Conservation (phyloP, 73 alveolate genomes). For the Durusdinium trenchii region DNA sequence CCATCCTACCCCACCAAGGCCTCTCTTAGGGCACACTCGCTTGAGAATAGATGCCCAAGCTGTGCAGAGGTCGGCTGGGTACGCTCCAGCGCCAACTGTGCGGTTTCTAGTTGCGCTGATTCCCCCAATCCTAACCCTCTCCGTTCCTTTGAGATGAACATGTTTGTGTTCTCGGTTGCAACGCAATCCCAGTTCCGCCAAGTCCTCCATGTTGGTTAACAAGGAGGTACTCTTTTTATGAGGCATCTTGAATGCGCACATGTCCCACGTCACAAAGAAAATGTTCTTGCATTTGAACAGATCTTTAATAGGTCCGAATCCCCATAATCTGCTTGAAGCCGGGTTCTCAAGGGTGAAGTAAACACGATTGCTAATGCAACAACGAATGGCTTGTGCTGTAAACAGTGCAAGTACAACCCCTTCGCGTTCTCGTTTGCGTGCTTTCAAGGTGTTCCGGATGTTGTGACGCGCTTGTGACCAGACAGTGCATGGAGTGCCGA, state of each 20-base stretch:
- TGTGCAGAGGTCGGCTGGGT: neutral
- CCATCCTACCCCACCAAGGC: too few relatives aligned
- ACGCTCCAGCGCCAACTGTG: neutral
- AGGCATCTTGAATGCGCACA: neutral
- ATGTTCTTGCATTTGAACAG: neutral
- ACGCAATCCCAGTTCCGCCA: neutral
- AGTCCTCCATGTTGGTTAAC: neutral
- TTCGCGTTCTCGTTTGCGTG: neutral
- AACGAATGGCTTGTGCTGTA: neutral
- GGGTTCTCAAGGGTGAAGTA: slow-evolving; percentile 33
- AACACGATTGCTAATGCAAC: neutral
- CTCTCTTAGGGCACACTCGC: too few relatives aligned
- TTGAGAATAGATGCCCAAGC: slow-evolving; percentile 3
- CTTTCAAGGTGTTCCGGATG: neutral
- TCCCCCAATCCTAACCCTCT: neutral
- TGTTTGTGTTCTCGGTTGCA: neutral
- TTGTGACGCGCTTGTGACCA: slow-evolving; percentile 20
- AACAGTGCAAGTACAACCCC: neutral
- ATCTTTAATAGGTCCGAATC: neutral
- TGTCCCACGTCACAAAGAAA: neutral
- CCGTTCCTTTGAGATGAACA: neutral
- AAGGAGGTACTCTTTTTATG: neutral
- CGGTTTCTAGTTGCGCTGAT: neutral
- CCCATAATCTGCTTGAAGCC: slow-evolving; percentile 17
- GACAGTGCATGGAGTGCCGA: slow-evolving; percentile 53